Evolutionary conservation across 2,329 filamentous ascomycete species (phyloP).

Genomic region (Aphanocladium album): DNA sequence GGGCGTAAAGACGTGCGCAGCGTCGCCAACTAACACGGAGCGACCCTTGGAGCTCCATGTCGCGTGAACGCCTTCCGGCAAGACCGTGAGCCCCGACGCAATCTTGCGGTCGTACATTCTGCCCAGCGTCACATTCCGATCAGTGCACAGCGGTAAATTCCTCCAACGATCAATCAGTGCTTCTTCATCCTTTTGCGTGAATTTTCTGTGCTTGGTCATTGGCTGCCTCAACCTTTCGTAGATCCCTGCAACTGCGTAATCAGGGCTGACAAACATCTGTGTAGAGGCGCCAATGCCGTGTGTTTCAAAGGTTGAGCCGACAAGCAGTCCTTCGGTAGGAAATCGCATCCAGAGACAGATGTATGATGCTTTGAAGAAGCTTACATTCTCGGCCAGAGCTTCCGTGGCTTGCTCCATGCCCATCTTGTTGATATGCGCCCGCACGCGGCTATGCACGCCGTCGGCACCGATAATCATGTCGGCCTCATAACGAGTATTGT

Average conservation of each 20-base stretch:
- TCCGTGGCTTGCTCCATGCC: background rate
- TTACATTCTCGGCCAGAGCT: no score
- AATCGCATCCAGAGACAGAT: constrained; percentile 20
- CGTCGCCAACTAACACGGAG: constrained; percentile 27
- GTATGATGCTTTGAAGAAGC: background rate
- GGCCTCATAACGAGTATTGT: constrained; percentile 28
- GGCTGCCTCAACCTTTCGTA: constrained; percentile 24
- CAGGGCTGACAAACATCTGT: constrained; percentile 22
- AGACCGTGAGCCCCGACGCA: constrained; percentile 20
- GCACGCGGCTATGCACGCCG: constrained; percentile 32
- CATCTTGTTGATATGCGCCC: constrained; percentile 23
- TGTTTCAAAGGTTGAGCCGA: constrained; percentile 15
- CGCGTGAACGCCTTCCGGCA: constrained; percentile 25
- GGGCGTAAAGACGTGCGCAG: constrained; percentile 29
- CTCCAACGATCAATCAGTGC: constrained; percentile 20
- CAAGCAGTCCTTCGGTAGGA: constrained; percentile 5
- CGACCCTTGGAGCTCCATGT: constrained; percentile 22
- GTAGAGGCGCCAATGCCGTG: constrained; percentile 17
- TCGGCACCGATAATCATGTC: constrained; percentile 36
- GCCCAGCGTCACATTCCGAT: constrained; percentile 18
- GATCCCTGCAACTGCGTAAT: constrained; percentile 21
- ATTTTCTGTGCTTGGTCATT: constrained; percentile 21
- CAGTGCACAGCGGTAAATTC: constrained; percentile 22
- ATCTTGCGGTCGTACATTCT: constrained; percentile 21
- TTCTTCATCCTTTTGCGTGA: constrained; percentile 26